These are phyloP conservation scores for Ilex aquifolium DNA, from an alignment of 257 asterid species.

Conservation along the genomic window DNA sequence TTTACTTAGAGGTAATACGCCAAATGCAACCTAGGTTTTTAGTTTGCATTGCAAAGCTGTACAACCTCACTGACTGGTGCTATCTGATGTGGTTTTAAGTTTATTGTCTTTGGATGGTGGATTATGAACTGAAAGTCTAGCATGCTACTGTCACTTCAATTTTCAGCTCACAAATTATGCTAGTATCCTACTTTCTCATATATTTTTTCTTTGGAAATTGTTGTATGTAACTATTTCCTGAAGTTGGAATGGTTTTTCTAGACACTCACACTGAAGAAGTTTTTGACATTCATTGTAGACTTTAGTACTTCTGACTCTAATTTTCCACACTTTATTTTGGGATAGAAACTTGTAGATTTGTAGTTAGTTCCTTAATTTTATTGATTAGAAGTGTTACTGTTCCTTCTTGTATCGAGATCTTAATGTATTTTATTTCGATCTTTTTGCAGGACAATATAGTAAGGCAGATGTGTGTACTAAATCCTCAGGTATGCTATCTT, in stretches of 20 bases:
- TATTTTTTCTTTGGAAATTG: neutral
- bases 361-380: neutral
- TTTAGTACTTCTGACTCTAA: neutral
- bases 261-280: neutral
- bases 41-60: too few relatives aligned
- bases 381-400: neutral
- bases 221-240: neutral
- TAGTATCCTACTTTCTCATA: neutral
- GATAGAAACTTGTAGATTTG: neutral
- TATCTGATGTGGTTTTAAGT: neutral
- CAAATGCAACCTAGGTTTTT: too few relatives aligned
- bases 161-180: too few relatives aligned
- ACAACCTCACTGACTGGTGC: too few relatives aligned
- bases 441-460: constrained; percentile 63
- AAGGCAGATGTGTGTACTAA: constrained; percentile 55
- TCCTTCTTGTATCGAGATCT: neutral
- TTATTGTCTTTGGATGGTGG: neutral
- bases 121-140: neutral
- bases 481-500: constrained; percentile 74
- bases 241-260: too few relatives aligned
- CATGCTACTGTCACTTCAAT: neutral
- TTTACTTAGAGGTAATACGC: too few relatives aligned
- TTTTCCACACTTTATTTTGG: too few relatives aligned
- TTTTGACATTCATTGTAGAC: neutral
- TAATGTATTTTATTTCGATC: constrained; percentile 4